Conservation (phyloP, 192 early-diverging fungal species). For the Mortierella hygrophila region DNA sequence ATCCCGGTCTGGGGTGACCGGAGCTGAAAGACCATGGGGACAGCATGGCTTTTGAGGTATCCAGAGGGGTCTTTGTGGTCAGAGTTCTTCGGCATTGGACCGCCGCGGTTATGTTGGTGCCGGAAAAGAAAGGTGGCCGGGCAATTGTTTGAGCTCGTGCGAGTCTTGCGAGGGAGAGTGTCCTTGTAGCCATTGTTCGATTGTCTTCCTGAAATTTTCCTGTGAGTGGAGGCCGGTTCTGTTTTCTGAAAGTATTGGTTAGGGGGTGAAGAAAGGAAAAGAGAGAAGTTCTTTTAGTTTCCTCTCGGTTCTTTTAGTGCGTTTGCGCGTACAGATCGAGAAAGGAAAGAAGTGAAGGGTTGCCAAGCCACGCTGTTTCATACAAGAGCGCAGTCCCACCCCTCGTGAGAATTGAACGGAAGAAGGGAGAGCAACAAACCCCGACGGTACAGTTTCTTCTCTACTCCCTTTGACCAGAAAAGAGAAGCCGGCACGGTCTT, state of each 20-base stretch:
- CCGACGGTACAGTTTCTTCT: neutral
- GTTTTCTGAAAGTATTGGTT: neutral
- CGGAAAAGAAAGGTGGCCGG: neutral
- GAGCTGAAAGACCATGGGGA: neutral
- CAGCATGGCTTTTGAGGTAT: neutral
- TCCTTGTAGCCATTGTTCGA: neutral
- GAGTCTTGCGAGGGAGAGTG: conserved; percentile 1
- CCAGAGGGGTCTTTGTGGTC: neutral
- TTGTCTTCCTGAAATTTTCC: neutral
- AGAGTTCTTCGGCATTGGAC: neutral
- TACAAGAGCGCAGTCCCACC: neutral
- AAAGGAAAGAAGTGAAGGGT: neutral
- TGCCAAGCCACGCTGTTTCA: neutral
- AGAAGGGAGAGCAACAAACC: too few species aligned
- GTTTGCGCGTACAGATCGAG: neutral
- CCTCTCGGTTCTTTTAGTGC: neutral
- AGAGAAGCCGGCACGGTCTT: neutral
- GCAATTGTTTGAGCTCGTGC: neutral
- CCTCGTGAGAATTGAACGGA: neutral
- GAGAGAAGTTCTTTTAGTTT: neutral
- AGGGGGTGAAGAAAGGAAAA: neutral
- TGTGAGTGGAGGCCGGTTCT: neutral
- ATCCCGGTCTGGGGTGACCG: neutral
- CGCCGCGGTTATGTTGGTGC: neutral
- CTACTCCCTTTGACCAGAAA: neutral